Base-by-base conservation (phyloP, 2,329 filamentous ascomycete species). In the Calonectria pseudoreteaudii region DNA sequence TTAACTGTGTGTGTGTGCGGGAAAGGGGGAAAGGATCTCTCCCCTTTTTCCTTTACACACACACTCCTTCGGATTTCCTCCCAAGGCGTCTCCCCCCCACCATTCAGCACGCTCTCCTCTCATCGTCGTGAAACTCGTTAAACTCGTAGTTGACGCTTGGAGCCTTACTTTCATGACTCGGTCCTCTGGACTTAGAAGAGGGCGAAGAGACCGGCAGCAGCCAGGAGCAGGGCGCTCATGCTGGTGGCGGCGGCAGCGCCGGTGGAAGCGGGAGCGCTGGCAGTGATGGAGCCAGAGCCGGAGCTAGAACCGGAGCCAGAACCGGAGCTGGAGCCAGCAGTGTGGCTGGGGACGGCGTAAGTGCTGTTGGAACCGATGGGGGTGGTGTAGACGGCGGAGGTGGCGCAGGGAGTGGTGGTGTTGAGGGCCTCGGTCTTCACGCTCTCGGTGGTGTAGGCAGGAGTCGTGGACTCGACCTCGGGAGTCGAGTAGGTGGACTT, bases 171-270 rank as follows among this genome's bases (percentile, higher is more conserved):
- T 75, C 75, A 78, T 75, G 68, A 73, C 70, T 28, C 31, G 50
- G 44, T 49, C 13, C 13, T 23, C 8, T 74, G 50, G 71, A 65
- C 52, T 79, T 84, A 86, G 77, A 86, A 76, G 65, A 86, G 83
- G 64, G 82, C 83, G 44, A 85, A 75, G 72, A 82, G 75, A 71
- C 82, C 84, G 60, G 82, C 84, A 53, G 81, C 84, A 47, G 82
- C 79, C 47, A 86, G 79, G 26, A 86, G 82, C 66, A 85, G 77
- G n/a, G 81, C 80, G 78, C 84, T 86, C 76, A 83, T 80, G 41
- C 83, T 80, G 16, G 82, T 81, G 56, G 80, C 72, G 50, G 83
- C 78, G 18, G 83, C 84, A 64, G 76, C 81, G 72, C 75, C 82
- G 30, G 72, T 80, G 44, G 80, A 74, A 20, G 74, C 73, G 52